A percentile compares a stretch with the other conserved stretches of the same genome.
These are phyloP conservation scores for Phaeotremella skinneri DNA, from an alignment of 768 basidiomycete genomes.

Conservation along the genomic window DNA sequence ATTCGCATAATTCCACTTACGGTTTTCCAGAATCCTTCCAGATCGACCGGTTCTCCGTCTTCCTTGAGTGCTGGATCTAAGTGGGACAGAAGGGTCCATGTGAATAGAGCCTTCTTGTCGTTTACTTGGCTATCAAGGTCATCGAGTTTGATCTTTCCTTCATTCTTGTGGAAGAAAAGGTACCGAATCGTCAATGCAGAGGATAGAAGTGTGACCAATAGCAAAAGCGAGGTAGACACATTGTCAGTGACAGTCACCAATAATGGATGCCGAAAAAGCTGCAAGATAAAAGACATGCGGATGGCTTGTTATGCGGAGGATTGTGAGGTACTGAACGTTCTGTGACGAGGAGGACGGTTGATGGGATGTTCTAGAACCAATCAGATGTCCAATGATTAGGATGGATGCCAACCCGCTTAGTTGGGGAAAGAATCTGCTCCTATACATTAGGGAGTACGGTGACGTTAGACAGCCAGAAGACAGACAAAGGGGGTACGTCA, in stretches of 20 bases:
- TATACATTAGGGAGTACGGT: too few relatives aligned
- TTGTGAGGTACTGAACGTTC: not conserved
- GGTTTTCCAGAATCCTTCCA: constrained; percentile 17
- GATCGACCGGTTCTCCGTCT: constrained; percentile 24
- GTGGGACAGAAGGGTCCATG: not conserved
- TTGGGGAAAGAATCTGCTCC: too few relatives aligned
- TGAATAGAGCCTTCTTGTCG: not conserved
- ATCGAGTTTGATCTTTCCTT: not conserved
- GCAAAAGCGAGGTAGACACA: not conserved
- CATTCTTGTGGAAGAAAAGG: not conserved
- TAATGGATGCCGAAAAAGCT: not conserved
- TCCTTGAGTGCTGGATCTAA: not conserved
- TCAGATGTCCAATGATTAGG: too few relatives aligned
- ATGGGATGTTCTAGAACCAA: too few relatives aligned
- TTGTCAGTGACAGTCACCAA: not conserved
- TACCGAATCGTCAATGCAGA: not conserved
- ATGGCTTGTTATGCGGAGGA: not conserved
- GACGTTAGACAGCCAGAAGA: too few relatives aligned
- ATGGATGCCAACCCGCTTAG: too few relatives aligned
- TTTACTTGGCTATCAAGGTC: not conserved
- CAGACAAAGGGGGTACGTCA: too few relatives aligned
- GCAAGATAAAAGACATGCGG: not conserved
- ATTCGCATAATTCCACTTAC: constrained; percentile 11
- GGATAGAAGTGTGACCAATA: not conserved
- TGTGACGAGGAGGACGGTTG: too few relatives aligned